Evolutionary conservation across 495 filamentous ascomycete genomes (phyloP), one percentile per base, ranked within the genome.

Genomic region (Elaphomyces granulatus): DNA sequence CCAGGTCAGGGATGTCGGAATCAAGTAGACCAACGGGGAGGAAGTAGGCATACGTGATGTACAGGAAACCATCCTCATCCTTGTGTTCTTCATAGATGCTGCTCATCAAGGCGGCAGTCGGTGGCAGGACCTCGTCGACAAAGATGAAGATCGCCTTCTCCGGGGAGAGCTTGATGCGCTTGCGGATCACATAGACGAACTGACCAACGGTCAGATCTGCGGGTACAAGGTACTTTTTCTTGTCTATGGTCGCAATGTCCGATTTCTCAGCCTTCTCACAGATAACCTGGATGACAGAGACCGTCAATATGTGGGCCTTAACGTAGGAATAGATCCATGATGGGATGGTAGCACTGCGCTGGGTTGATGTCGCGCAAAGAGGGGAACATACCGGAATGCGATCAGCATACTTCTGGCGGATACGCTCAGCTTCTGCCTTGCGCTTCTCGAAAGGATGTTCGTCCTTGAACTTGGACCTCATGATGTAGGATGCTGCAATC

Each of bases 81-180:
- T 95, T 94, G 76, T 95, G 88, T 63, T 98, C 90, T 62, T 99
- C 90, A 60, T 96, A 99, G 64, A 99, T 99, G 58, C 80, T 86
- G 74, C 84, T 94, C 90, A 99, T 99, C 33, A 99, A 77, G 34
- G 90, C 90, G 34, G 90, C 90, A 2, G 90, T 96, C 0, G 90
- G 90, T 26, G 90, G 90, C 19, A 99, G 75, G 26, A 96, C 88
- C 72, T 95, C 90, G 56, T 96, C 90, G 48, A 99, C 90, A 68
- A 96, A 99, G 74, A 99, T 99, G 74, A 99, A 99, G 71, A 99
- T 99, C 49, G 90, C 90, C 73, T 99, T 99, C 71, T 99, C 90
- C 6, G 90, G 90, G 8, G 87, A 94, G 38, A 99, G 73, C 83
- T 99, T 99, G 71, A 99, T 99, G 50, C 90, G 81, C 74, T 99